Conservation (phyloP, 345 rosid species). For the Populus tremula region DNA sequence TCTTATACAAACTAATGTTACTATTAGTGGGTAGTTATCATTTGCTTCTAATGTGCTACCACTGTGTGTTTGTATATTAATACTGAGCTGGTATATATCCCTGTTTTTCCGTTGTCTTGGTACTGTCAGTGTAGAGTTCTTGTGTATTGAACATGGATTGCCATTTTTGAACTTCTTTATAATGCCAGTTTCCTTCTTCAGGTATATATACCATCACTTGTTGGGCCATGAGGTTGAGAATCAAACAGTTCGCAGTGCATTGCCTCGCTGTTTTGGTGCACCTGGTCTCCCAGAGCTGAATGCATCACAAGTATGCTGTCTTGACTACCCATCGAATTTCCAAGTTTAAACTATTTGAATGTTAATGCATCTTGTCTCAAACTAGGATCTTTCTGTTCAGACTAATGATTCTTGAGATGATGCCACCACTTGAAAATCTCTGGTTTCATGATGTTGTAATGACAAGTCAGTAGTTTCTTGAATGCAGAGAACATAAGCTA, state of each 20-base stretch:
- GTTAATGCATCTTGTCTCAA: neutral
- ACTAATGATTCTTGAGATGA: neutral
- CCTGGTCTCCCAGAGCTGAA: conserved; percentile 99
- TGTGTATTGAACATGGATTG: neutral
- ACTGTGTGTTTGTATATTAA: neutral
- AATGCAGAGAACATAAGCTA: neutral
- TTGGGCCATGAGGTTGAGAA: conserved; percentile 98
- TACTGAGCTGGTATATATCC: neutral
- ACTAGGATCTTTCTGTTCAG: neutral
- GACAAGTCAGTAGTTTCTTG: neutral
- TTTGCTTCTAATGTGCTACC: neutral
- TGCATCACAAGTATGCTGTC: conserved; percentile 81
- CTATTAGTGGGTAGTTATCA: neutral
- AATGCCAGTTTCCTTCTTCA: conserved; percentile 25
- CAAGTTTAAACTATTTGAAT: neutral
- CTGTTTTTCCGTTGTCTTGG: neutral
- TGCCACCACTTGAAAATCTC: neutral
- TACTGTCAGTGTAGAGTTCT: neutral
- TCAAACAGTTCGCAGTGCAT: conserved; percentile 85
- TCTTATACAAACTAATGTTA: neutral
- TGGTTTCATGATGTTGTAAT: neutral
- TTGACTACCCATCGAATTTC: neutral
- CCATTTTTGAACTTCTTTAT: neutral
- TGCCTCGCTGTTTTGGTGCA: conserved; percentile 96
- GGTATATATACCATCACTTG: conserved; percentile 94